Evolutionary conservation across 2,329 filamentous ascomycete species (phyloP).

Genomic region (Nannizziopsis barbatae): DNA sequence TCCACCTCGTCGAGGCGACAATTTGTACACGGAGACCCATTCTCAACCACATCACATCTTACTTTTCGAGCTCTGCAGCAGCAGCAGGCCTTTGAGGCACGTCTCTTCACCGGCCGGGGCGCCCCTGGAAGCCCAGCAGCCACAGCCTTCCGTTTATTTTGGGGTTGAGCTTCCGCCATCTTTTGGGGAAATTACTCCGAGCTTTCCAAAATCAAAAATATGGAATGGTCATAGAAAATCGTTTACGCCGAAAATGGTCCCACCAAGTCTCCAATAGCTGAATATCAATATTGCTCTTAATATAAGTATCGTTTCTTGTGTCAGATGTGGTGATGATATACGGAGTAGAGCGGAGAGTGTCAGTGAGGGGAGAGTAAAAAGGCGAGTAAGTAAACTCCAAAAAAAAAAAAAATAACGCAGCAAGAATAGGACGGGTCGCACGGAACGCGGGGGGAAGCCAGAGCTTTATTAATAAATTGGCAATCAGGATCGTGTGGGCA

Average conservation of each 20-base stretch:
- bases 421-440: background rate
- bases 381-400: background rate
- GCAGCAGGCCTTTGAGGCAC: conserved; percentile 42
- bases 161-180: conserved; percentile 24
- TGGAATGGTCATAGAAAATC: background rate
- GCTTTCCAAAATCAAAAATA: conserved; percentile 1
- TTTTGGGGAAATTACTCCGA: conserved; percentile 12
- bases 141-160: conserved; percentile 47
- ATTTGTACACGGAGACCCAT: conserved; percentile 30
- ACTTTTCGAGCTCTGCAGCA: conserved; percentile 45
- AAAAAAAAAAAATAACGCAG: background rate
- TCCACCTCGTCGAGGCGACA: conserved; percentile 22
- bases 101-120: conserved; percentile 56
- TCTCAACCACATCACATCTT: conserved; percentile 41
- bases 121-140: conserved; percentile 44
- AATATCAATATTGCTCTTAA: background rate
- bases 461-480: conserved; percentile 18
- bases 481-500: conserved; percentile 17
- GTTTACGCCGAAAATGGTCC: background rate
- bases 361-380: background rate
- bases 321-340: too few relatives aligned
- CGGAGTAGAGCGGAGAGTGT: conserved; percentile 7
- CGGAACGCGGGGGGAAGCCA: conserved; percentile 9
- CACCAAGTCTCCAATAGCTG: background rate
- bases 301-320: background rate